Percentiles rank a stretch among this genome's conserved stretches.
phyloP scores from a whole-genome alignment of 768 basidiomycete species.

The Mycena galericulata region DNA sequence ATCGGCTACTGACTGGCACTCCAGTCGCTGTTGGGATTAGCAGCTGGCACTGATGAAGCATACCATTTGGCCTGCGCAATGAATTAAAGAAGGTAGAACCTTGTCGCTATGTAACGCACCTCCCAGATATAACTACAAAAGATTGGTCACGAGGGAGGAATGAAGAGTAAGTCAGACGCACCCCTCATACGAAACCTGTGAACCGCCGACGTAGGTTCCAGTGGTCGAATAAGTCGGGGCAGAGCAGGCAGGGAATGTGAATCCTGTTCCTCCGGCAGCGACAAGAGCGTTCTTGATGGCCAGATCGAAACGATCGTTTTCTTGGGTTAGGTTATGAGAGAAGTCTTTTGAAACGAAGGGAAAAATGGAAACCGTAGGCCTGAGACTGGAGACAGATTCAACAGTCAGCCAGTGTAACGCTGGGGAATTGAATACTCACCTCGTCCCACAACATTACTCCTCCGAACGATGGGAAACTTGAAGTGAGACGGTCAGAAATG shows the following conservation, averaged over 20 bases:
- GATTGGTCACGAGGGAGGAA: constrained; percentile 18
- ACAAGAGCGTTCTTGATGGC: constrained; percentile 70
- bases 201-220: constrained; percentile 61
- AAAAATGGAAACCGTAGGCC: constrained; percentile 18
- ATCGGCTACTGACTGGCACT: constrained; percentile 62
- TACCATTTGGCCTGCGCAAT: constrained; percentile 68
- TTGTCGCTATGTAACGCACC: constrained; percentile 50
- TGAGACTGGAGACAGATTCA: constrained; percentile 21
- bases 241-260: constrained; percentile 71
- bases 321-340: constrained; percentile 48
- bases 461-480: constrained; percentile 71
- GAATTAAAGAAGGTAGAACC: neutral
- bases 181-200: constrained; percentile 67
- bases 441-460: constrained; percentile 70
- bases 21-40: constrained; percentile 69
- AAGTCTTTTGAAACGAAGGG: neutral
- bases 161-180: constrained; percentile 41
- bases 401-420: neutral
- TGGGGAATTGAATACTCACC: constrained; percentile 53
- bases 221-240: constrained; percentile 66
- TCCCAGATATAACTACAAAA: constrained; percentile 71
- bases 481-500: neutral
- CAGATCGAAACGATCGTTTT: constrained; percentile 68
- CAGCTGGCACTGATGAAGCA: constrained; percentile 59
- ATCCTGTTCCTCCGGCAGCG: constrained; percentile 76